phyloP scores from a whole-genome alignment of 768 basidiomycete genomes.

The Lactarius evosmus region DNA sequence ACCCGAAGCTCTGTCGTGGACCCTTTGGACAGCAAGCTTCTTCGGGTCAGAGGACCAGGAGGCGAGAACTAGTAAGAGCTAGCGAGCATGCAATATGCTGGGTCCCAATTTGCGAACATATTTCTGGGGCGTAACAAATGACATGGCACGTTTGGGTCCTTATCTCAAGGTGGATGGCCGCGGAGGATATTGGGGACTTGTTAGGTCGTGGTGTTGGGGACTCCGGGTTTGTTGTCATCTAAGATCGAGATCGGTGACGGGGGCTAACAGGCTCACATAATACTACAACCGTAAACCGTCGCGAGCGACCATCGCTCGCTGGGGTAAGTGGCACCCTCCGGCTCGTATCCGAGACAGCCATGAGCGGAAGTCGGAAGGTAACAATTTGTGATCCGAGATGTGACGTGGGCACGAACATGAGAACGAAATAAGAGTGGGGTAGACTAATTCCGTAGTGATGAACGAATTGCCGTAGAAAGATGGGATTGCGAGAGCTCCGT shows the following conservation, averaged over 20 bases:
- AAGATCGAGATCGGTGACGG: not conserved
- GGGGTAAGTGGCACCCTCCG: not conserved
- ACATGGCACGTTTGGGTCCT: not conserved
- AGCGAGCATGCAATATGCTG: not conserved
- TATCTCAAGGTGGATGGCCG: not conserved
- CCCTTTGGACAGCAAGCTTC: not conserved
- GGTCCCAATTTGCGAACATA: not conserved
- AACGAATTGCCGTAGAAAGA: no score
- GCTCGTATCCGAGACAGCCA: slow-evolving; percentile 7
- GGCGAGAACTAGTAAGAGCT: not conserved
- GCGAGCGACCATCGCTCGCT: not conserved
- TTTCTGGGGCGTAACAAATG: not conserved
- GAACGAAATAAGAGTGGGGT: not conserved
- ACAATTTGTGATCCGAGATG: not conserved
- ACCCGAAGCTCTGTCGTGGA: not conserved
- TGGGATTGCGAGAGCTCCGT: slow-evolving; percentile 3
- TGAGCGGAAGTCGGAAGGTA: not conserved
- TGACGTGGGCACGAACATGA: not conserved
- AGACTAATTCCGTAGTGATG: not conserved
- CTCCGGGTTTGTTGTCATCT: not conserved
- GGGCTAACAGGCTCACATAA: no score
- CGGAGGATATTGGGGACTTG: slow-evolving; percentile 2
- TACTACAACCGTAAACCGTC: not conserved
- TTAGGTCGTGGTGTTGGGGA: not conserved
- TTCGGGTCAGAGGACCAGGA: slow-evolving; percentile 1